phyloP scores from a whole-genome alignment of 257 asterid genomes.

The Anisodus tanguticus region DNA sequence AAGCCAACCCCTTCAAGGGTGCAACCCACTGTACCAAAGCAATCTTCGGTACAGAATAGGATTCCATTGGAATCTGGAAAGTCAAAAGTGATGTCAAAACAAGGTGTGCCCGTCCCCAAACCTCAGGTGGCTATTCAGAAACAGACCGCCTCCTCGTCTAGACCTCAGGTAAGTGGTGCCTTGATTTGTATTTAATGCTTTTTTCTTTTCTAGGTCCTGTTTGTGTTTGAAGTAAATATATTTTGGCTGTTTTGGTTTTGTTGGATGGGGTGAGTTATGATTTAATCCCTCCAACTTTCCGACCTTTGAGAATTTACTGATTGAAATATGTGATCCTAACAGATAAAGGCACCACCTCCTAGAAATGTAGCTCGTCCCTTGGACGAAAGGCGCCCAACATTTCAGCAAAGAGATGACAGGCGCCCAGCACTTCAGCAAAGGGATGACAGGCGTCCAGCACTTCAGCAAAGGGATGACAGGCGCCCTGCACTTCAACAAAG shows the following conservation, averaged over 20 bases:
- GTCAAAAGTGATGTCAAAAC: slow-evolving; percentile 52
- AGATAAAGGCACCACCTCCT: slow-evolving; percentile 57
- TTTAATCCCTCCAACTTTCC: not conserved
- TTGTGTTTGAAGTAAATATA: not conserved
- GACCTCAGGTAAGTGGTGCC: slow-evolving; percentile 41
- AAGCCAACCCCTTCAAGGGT: slow-evolving; percentile 46
- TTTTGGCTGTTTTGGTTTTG: not conserved
- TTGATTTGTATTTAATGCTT: not conserved
- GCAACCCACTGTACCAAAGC: slow-evolving; percentile 52
- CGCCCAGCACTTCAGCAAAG: not conserved
- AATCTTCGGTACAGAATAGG: slow-evolving; percentile 45
- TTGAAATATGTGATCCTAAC: slow-evolving; percentile 34
- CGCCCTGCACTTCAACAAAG: not conserved
- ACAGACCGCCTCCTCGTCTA: slow-evolving; percentile 46
- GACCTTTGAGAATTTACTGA: not conserved
- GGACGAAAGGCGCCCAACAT: slow-evolving; percentile 12
- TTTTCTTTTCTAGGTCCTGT: not conserved
- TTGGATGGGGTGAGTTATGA: not conserved
- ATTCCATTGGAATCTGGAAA: slow-evolving; percentile 49
- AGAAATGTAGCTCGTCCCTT: slow-evolving; percentile 46
- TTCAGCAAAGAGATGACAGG: slow-evolving; percentile 13
- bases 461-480: slow-evolving; percentile 18
- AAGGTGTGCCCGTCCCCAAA: slow-evolving; percentile 49
- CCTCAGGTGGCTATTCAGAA: slow-evolving; percentile 51
- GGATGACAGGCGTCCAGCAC: slow-evolving; percentile 10